Evolutionary conservation across 768 basidiomycete genomes (phyloP).

Genomic region (Suillus fuscotomentosus): DNA sequence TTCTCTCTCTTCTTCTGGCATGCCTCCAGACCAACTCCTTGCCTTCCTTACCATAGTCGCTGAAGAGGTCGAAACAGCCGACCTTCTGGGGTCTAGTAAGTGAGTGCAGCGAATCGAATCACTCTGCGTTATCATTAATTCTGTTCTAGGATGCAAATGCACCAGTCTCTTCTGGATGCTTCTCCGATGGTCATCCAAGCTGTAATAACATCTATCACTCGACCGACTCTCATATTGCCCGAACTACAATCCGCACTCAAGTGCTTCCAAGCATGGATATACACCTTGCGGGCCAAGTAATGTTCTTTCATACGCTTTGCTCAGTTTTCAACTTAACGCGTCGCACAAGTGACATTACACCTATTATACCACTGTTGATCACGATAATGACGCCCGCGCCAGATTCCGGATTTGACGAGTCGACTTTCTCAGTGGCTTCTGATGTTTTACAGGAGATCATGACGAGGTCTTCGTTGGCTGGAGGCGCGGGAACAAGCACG

Average conservation of each 20-base stretch:
- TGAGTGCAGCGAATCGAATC: conserved; percentile 35
- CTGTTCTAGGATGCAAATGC: conserved; percentile 53
- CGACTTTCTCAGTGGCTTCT: conserved; percentile 60
- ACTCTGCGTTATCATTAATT: conserved; percentile 9
- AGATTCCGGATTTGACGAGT: conserved; percentile 41
- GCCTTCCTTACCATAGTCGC: conserved; percentile 83
- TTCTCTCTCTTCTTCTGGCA: conserved; percentile 58
- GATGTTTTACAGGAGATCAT: conserved; percentile 79
- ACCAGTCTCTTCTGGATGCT: conserved; percentile 64
- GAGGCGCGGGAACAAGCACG: conserved; percentile 64
- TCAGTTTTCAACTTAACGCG: conserved; percentile 4
- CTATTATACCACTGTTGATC: conserved; percentile 65
- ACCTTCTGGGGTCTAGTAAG: conserved; percentile 73
- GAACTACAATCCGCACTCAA: conserved; percentile 72
- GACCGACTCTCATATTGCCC: conserved; percentile 29
- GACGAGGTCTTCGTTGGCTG: conserved; percentile 67
- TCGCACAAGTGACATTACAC: conserved; percentile 58
- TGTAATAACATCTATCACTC: conserved; percentile 55
- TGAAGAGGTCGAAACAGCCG: conserved; percentile 77
- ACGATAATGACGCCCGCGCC: conserved; percentile 37
- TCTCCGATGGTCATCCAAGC: conserved; percentile 70
- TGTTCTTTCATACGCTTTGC: conserved; percentile 12
- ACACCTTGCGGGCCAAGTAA: conserved; percentile 65
- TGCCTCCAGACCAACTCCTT: conserved; percentile 57
- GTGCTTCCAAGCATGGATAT: conserved; percentile 84